Base-by-base conservation (phyloP, 2,329 filamentous ascomycete species). In the Aspergillus ruber region DNA sequence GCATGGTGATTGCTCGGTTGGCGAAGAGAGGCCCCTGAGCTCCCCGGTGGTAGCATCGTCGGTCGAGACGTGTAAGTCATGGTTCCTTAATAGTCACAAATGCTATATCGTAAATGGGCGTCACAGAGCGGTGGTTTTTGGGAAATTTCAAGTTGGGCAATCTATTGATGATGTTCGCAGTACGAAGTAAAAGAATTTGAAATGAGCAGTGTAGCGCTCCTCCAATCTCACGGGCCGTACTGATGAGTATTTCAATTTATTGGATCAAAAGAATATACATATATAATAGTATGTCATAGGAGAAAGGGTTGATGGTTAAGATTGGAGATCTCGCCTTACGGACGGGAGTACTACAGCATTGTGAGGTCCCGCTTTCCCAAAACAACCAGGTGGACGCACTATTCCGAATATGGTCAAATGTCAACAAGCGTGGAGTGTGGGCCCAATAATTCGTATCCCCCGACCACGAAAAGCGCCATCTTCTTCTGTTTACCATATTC, bases 31-130 rank as follows among this genome's bases (percentile, higher is more conserved):
- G 50, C 48, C 35, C 57, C 53, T 44, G 60, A 53, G 43, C 56
- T 53, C 21, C 61, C 56, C 17, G 58, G 48, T 15, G 61, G 53
- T 23, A 68, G 50, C 48, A 65, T 64, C 10, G 65, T 65, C 49
- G 61, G 59, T 25, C 67, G 63, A 27, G 66, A 62, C 13, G 59
- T 56, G 54, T 69, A 66, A 8, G 67, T 63, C 69, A 71, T 72
- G 35, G 46, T 18, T 20, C 12, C 7, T 18, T 27, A 42, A 42
- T 42, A 9, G n/a, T 6, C n/a, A 36, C 17, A 13, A n/a, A 36
- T 8, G n/a, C 6, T 15, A 36, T 36, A 36, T 36, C 9, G 7
- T 10, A n/a, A 18, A 36, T 9, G 17, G 17, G 33, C 4, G 17
- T 36, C 33, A 36, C 33, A 36, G 5, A 36, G 4, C 25, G 25